Percentiles rank a stretch among this genome's conserved stretches.
Conservation (phyloP, 2,329 filamentous ascomycete genomes). For the Fusarium neocosmosporiellum region DNA sequence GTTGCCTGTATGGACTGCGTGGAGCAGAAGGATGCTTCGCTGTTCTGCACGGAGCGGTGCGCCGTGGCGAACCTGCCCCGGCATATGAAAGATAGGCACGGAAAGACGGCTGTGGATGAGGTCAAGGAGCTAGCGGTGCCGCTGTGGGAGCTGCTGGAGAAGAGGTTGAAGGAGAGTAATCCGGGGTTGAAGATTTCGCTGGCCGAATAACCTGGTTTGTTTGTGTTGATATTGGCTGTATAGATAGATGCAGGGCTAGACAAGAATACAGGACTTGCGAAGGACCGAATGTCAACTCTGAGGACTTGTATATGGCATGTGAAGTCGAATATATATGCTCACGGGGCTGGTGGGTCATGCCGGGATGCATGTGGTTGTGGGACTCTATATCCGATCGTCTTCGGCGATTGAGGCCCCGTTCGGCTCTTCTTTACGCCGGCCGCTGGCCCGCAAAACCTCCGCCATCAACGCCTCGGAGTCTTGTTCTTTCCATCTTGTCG, state of each 20-base stretch:
- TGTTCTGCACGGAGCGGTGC: slow-evolving; percentile 58
- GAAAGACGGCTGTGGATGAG: slow-evolving; percentile 39
- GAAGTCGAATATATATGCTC: neutral
- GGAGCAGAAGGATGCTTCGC: slow-evolving; percentile 46
- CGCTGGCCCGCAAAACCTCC: neutral
- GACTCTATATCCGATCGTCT: slow-evolving; percentile 24
- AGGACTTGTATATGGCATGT: neutral
- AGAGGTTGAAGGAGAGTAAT: slow-evolving; percentile 46
- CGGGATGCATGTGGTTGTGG: neutral
- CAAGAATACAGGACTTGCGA: neutral
- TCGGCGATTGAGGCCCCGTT: slow-evolving; percentile 28
- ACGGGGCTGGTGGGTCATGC: slow-evolving; percentile 1
- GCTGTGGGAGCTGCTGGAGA: slow-evolving; percentile 41
- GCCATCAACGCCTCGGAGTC: neutral
- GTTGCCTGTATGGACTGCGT: slow-evolving; percentile 58
- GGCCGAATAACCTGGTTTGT: slow-evolving; percentile 17
- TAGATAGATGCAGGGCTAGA: neutral
- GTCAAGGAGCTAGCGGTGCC: slow-evolving; percentile 35
- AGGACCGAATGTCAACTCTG: neutral
- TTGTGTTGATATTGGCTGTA: neutral
- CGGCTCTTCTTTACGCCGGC: slow-evolving; percentile 32
- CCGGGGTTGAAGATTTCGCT: slow-evolving; percentile 47
- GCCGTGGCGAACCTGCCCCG: slow-evolving; percentile 54
- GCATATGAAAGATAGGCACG: slow-evolving; percentile 52
- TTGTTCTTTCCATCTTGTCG: neutral